These are phyloP conservation scores for Plantago rigida DNA, from an alignment of 305 asterid species.

Conservation along the genomic window DNA sequence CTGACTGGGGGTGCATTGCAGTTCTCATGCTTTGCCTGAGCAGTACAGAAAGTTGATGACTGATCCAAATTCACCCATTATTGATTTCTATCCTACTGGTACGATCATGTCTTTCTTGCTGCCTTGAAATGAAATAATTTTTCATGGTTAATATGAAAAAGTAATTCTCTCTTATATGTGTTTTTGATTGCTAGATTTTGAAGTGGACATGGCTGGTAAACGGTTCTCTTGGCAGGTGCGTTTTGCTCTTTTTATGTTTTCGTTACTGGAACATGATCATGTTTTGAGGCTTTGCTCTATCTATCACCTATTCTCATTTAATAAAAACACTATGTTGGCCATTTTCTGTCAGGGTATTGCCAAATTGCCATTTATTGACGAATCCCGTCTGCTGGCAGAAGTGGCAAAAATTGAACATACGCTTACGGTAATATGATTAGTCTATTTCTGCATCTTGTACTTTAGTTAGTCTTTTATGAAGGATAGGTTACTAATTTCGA, in stretches of 20 bases:
- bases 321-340: conserved; percentile 1
- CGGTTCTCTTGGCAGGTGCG: conserved; percentile 90
- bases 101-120: conserved; percentile 24
- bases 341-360: conserved; percentile 61
- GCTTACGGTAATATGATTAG: conserved; percentile 50
- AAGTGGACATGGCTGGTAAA: conserved; percentile 95
- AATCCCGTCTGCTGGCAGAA: conserved; percentile 72
- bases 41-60: conserved; percentile 80
- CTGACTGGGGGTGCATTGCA: conserved; percentile 42
- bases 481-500: neutral
- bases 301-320: neutral
- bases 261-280: neutral
- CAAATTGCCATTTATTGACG: conserved; percentile 89
- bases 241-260: conserved; percentile 16
- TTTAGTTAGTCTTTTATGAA: conserved; percentile 13
- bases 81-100: conserved; percentile 90
- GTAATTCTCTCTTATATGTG: conserved; percentile 9
- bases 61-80: conserved; percentile 79
- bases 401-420: conserved; percentile 82
- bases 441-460: conserved; percentile 3
- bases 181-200: conserved; percentile 62
- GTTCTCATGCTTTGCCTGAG: conserved; percentile 92
- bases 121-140: conserved; percentile 3
- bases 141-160: conserved; percentile 6
- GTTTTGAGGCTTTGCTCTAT: neutral